phyloP scores from a whole-genome alignment of 1,284 basidiomycete genomes.

The Papiliotrema terrestris region DNA sequence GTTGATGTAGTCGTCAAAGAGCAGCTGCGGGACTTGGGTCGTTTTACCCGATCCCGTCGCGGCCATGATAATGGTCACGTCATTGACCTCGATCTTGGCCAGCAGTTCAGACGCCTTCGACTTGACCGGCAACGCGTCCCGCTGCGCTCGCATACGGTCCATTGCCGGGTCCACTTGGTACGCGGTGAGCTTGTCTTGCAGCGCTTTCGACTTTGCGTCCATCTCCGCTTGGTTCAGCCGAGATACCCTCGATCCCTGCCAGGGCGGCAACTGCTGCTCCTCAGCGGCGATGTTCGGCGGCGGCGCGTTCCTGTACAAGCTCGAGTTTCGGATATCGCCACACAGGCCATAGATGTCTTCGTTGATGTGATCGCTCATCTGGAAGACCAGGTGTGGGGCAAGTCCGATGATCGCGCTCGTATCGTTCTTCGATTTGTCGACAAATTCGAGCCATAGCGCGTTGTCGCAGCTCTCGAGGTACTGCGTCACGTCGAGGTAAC shows the following conservation, averaged over 20 bases:
- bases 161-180: constrained; percentile 66
- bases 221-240: constrained; percentile 38
- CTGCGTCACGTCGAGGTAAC: constrained; percentile 81
- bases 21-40: constrained; percentile 89
- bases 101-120: constrained; percentile 64
- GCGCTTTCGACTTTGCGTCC: constrained; percentile 59
- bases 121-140: constrained; percentile 70
- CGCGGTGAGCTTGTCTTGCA: constrained; percentile 57
- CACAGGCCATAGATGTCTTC: constrained; percentile 72
- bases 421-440: constrained; percentile 34
- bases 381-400: constrained; percentile 68
- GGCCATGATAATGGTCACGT: constrained; percentile 90
- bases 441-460: constrained; percentile 72
- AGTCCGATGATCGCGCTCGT: constrained; percentile 53
- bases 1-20: constrained; percentile 81
- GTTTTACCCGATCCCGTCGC: constrained; percentile 95
- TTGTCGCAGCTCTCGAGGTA: constrained; percentile 83
- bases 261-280: constrained; percentile 25
- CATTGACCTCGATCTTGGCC: constrained; percentile 68
- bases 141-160: constrained; percentile 64
- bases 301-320: constrained; percentile 52
- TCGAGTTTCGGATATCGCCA: constrained; percentile 60
- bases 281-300: constrained; percentile 23
- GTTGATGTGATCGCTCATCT: constrained; percentile 65
- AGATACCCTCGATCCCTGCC: constrained; percentile 22